phyloP scores from a whole-genome alignment of 306 rosid species.

The Inga laurina region DNA sequence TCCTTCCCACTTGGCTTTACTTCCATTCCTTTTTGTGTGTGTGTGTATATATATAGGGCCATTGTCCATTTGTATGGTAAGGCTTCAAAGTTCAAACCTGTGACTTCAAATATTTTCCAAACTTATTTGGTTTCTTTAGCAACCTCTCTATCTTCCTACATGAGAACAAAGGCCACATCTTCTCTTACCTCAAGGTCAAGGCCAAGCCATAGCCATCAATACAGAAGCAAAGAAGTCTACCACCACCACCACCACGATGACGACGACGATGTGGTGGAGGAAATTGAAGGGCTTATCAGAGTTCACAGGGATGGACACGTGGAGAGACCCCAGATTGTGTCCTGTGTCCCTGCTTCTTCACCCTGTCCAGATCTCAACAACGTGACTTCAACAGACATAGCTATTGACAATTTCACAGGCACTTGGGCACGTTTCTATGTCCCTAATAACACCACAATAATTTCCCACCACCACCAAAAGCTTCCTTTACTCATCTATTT shows the following conservation, averaged over 20 bases:
- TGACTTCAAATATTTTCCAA: not conserved
- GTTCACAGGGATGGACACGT: slow-evolving; percentile 69
- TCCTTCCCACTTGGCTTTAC: not conserved
- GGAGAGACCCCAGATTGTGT: slow-evolving; percentile 67
- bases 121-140: slow-evolving; percentile 10
- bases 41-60: not conserved
- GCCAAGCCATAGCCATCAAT: slow-evolving; percentile 43
- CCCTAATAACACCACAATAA: slow-evolving; percentile 34
- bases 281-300: slow-evolving; percentile 73
- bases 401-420: slow-evolving; percentile 55
- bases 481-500: slow-evolving; percentile 72
- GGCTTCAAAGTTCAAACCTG: not conserved
- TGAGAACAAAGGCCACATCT: slow-evolving; percentile 44
- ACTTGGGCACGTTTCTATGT: slow-evolving; percentile 80
- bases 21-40: not conserved
- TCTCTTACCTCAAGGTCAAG: slow-evolving; percentile 50
- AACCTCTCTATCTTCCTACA: not conserved
- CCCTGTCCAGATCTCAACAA: slow-evolving; percentile 45
- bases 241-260: slow-evolving; percentile 22
- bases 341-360: slow-evolving; percentile 50
- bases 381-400: slow-evolving; percentile 55
- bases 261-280: slow-evolving; percentile 51
- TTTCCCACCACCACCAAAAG: slow-evolving; percentile 32
- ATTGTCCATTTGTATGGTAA: not conserved
- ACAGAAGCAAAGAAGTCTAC: slow-evolving; percentile 32